These are phyloP conservation scores for Forsythia suspensa DNA, from an alignment of 257 asterid genomes.

Conservation along the genomic window DNA sequence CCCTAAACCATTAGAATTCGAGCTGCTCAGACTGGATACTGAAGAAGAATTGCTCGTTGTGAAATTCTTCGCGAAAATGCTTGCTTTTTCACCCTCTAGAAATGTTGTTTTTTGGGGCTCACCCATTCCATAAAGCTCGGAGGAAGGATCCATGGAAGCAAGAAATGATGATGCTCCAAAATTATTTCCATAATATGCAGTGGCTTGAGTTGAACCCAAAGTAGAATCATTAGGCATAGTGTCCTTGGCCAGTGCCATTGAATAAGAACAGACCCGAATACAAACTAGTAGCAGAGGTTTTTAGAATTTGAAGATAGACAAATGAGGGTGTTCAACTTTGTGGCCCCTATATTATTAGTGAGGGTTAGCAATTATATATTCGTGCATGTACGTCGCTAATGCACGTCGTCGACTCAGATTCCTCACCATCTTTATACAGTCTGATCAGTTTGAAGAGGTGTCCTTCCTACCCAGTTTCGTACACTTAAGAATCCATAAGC, in stretches of 20 bases:
- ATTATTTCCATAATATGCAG: constrained; percentile 52
- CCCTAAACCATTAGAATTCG: constrained; percentile 61
- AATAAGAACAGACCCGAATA: neutral
- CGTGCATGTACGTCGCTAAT: constrained; percentile 37
- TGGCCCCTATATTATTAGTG: constrained; percentile 22
- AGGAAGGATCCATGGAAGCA: constrained; percentile 30
- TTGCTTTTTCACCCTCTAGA: constrained; percentile 40
- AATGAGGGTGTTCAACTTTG: constrained; percentile 23
- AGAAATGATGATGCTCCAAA: constrained; percentile 33
- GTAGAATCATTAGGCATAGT: constrained; percentile 41
- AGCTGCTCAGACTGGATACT: constrained; percentile 79
- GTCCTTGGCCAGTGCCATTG: constrained; percentile 59
- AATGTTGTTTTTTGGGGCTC: constrained; percentile 16
- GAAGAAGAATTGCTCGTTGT: constrained; percentile 54
- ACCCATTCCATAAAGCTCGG: constrained; percentile 30
- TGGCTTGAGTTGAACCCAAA: constrained; percentile 57
- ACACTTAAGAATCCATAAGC: no score
- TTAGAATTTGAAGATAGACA: neutral
- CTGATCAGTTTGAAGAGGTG: constrained; percentile 13
- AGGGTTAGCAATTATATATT: constrained; percentile 5
- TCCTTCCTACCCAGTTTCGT: constrained; percentile 32
- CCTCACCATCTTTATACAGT: constrained; percentile 23
- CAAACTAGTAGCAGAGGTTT: neutral
- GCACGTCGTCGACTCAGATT: constrained; percentile 66
- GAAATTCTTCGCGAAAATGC: constrained; percentile 36